Conservation (phyloP, 2,329 filamentous ascomycete genomes). For the Fusarium papillatum region DNA sequence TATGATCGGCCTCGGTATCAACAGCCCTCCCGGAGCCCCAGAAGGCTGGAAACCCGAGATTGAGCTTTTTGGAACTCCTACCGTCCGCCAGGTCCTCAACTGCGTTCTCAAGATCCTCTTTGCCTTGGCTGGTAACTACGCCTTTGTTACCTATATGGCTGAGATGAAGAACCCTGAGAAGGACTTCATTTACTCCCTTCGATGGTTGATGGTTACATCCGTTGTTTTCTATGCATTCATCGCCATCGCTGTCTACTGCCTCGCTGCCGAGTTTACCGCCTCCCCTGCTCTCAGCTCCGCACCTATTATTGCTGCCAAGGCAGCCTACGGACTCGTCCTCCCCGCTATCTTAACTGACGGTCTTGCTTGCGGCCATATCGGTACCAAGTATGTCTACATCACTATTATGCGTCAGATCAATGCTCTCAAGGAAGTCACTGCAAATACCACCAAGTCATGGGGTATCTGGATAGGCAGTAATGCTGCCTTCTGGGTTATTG, state of each 20-base stretch:
- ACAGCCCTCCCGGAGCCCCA: slow-evolving; percentile 16
- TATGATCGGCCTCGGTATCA: slow-evolving; percentile 39
- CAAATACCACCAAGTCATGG: slow-evolving; percentile 37
- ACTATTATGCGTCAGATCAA: slow-evolving; percentile 33
- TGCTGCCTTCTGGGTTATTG: slow-evolving; percentile 34
- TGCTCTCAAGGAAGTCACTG: slow-evolving; percentile 27
- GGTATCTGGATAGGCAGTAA: slow-evolving; percentile 32
- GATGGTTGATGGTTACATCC: slow-evolving; percentile 21
- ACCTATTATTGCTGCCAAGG: slow-evolving; percentile 26
- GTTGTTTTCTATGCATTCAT: slow-evolving; percentile 32
- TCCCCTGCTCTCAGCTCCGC: slow-evolving; percentile 38
- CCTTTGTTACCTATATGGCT: slow-evolving; percentile 39
- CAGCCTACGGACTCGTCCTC: slow-evolving; percentile 40
- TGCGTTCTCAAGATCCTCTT: slow-evolving; percentile 33
- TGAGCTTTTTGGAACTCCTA: slow-evolving; percentile 13
- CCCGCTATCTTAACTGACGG: slow-evolving; percentile 33
- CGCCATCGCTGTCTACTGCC: slow-evolving; percentile 32
- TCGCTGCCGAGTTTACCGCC: slow-evolving; percentile 33
- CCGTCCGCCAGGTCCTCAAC: slow-evolving; percentile 28
- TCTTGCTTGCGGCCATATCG: slow-evolving; percentile 35
- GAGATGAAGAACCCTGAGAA: slow-evolving; percentile 38
- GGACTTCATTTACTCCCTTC: slow-evolving; percentile 33
- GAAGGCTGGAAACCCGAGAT: slow-evolving; percentile 31
- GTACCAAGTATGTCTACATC: slow-evolving; percentile 39
- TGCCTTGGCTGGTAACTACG: slow-evolving; percentile 40